Evolutionary conservation across 352 stramenopile genomes (phyloP).

Genomic region (Plasmopara viticola): DNA sequence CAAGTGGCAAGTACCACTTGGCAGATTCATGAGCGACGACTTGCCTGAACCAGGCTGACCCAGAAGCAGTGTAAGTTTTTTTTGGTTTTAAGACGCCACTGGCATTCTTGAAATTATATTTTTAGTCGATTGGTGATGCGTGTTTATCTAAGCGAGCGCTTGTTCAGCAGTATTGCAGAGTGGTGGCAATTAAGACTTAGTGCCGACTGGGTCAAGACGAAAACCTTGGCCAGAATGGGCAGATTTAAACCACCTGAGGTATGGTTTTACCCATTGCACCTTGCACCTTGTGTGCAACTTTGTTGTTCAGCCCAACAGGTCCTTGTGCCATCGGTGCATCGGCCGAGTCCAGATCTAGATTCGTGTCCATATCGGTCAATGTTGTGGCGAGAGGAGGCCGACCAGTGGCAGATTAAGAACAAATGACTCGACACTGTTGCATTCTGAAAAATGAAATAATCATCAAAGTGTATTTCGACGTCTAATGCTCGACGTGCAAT

Average conservation of each 20-base stretch:
- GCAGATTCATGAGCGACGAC: too few relatives aligned
- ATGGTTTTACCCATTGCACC: slow-evolving; percentile 14
- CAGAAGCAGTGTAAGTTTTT: slow-evolving; percentile 16
- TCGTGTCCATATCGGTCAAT: too few relatives aligned
- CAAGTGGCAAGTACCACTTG: too few relatives aligned
- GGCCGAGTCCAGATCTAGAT: too few relatives aligned
- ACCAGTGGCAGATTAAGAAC: too few relatives aligned
- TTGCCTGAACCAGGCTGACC: slow-evolving; percentile 18
- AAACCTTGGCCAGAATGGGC: slow-evolving; percentile 21
- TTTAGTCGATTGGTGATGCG: slow-evolving; percentile 10
- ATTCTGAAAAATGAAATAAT: too few relatives aligned
- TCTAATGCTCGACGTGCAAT: too few relatives aligned
- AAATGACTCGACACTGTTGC: too few relatives aligned
- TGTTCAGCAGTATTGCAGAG: slow-evolving; percentile 35
- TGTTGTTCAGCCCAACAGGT: slow-evolving; percentile 17
- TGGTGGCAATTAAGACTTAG: slow-evolving; percentile 30
- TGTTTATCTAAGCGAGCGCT: slow-evolving; percentile 11
- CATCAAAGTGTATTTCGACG: too few relatives aligned
- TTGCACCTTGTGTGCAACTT: slow-evolving; percentile 16
- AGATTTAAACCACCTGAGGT: slow-evolving; percentile 23
- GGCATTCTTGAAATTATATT: slow-evolving; percentile 40
- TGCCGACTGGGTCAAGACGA: slow-evolving; percentile 9
- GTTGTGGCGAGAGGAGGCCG: too few relatives aligned
- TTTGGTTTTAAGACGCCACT: slow-evolving; percentile 33
- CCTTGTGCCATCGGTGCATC: slow-evolving; percentile 17